phyloP scores from a whole-genome alignment of 208 protist species.

The Tritrichomonas foetus region DNA sequence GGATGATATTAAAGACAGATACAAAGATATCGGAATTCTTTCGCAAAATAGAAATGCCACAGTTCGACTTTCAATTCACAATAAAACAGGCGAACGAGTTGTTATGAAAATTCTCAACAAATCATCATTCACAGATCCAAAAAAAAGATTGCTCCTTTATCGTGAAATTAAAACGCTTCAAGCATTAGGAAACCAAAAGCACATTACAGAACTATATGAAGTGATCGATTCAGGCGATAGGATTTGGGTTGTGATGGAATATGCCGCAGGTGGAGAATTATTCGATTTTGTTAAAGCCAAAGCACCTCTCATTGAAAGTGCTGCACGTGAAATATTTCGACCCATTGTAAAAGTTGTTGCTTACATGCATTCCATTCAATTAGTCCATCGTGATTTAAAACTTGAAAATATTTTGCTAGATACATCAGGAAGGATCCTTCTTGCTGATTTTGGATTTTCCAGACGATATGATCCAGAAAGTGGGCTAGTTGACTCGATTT shows the following conservation, averaged over 20 bases:
- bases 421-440: neutral
- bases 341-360: conserved; percentile 46
- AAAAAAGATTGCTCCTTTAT: neutral
- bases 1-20: neutral
- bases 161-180: conserved; percentile 24
- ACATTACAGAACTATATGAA: conserved; percentile 25
- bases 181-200: neutral
- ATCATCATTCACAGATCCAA: neutral
- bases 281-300: conserved; percentile 45
- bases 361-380: conserved; percentile 40
- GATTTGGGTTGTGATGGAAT: conserved; percentile 43
- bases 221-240: conserved; percentile 31
- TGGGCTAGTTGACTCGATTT: neutral
- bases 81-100: neutral
- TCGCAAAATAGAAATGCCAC: neutral
- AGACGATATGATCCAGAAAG: neutral
- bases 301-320: conserved; percentile 38
- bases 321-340: conserved; percentile 41
- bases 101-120: conserved; percentile 32
- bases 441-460: conserved; percentile 37
- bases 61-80: neutral
- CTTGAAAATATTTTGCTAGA: conserved; percentile 48
- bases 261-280: conserved; percentile 43
- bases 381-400: conserved; percentile 47
- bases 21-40: neutral